These are phyloP conservation scores for Boletus pseudopeckii DNA, from an alignment of 768 basidiomycete species.

Conservation along the genomic window DNA sequence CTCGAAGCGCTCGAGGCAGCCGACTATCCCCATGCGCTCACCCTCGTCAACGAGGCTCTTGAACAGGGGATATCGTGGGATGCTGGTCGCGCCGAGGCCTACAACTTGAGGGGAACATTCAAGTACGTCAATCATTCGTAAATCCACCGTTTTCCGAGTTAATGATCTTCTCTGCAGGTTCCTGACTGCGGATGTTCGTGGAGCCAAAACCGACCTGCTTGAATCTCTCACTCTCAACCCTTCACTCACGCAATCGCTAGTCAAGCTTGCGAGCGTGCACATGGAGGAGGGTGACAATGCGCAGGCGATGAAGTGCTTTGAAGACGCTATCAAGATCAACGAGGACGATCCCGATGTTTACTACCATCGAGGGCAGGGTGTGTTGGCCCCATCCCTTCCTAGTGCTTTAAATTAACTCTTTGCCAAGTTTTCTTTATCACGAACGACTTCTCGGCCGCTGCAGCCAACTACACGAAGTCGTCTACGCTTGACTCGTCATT, in stretches of 20 bases:
- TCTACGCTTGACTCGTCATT: constrained; percentile 83
- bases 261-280: constrained; percentile 95
- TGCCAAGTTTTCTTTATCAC: constrained; percentile 86
- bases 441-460: constrained; percentile 81
- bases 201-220: constrained; percentile 80
- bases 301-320: constrained; percentile 88
- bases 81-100: constrained; percentile 75
- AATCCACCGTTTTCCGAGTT: neutral
- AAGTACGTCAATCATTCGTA: constrained; percentile 51
- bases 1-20: constrained; percentile 80
- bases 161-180: constrained; percentile 51
- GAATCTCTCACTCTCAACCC: constrained; percentile 68
- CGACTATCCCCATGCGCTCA: constrained; percentile 79
- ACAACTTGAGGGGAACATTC: constrained; percentile 95
- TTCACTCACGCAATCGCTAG: constrained; percentile 79
- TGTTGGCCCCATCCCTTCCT: neutral
- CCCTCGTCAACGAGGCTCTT: constrained; percentile 79
- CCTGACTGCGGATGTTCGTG: constrained; percentile 77
- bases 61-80: constrained; percentile 82
- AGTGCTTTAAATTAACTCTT: neutral
- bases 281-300: constrained; percentile 90
- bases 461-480: constrained; percentile 88
- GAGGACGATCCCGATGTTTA: constrained; percentile 90
- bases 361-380: constrained; percentile 97
- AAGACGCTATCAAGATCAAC: constrained; percentile 80